phyloP scores from a whole-genome alignment of 2,329 filamentous ascomycete species.

The Xylaria digitata region DNA sequence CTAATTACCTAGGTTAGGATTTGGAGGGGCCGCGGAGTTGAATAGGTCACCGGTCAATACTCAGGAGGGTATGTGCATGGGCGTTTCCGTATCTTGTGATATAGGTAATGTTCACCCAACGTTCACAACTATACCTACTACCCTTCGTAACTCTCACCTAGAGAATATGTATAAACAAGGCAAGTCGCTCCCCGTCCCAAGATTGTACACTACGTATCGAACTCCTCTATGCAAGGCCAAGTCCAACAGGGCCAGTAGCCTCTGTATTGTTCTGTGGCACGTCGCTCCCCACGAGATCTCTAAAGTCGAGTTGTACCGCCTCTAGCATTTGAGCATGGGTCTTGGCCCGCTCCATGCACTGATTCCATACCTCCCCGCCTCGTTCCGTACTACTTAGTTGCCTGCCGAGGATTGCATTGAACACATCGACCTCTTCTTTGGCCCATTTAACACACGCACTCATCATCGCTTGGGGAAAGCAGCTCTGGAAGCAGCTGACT shows the following conservation, averaged over 20 bases:
- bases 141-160: background rate
- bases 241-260: slow-evolving; percentile 54
- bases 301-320: slow-evolving; percentile 91
- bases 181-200: background rate
- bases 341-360: slow-evolving; percentile 84
- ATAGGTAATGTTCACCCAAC: background rate
- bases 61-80: background rate
- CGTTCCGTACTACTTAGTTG: slow-evolving; percentile 88
- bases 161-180: slow-evolving; percentile 12
- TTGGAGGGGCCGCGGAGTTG: too few relatives aligned
- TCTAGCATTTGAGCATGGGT: slow-evolving; percentile 82
- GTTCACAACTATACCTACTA: background rate
- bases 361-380: slow-evolving; percentile 79
- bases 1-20: too few relatives aligned
- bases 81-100: background rate
- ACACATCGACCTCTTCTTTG: slow-evolving; percentile 92
- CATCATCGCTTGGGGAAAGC: slow-evolving; percentile 88
- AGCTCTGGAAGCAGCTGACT: slow-evolving; percentile 85
- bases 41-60: background rate
- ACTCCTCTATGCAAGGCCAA: slow-evolving; percentile 51
- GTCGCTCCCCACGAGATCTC: slow-evolving; percentile 78
- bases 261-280: slow-evolving; percentile 47
- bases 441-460: slow-evolving; percentile 98
- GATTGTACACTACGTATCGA: slow-evolving; percentile 1
- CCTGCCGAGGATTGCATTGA: slow-evolving; percentile 83